A percentile compares a stretch with the other conserved stretches of the same genome.
Conservation (phyloP, 2,329 filamentous ascomycete species). For the Capronia epimyces region DNA sequence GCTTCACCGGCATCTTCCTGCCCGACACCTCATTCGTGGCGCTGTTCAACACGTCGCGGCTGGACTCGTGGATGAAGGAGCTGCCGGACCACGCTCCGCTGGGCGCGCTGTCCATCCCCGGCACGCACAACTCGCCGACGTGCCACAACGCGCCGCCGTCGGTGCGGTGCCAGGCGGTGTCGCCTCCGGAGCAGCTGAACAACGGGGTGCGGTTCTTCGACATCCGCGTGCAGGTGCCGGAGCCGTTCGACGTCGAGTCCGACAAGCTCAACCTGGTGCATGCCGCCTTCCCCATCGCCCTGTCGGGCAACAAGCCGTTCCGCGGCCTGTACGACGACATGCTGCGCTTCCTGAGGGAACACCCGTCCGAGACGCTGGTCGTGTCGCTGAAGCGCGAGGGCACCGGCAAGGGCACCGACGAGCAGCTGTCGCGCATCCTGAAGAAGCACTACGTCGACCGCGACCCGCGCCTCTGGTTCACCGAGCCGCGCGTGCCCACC, state of each 20-base stretch:
- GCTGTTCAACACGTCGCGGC: constrained; percentile 65
- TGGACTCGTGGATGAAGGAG: constrained; percentile 74
- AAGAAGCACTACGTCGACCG: constrained; percentile 63
- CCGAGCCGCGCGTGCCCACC: constrained; percentile 66
- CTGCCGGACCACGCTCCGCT: constrained; percentile 67
- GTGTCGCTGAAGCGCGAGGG: constrained; percentile 90
- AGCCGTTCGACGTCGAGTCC: constrained; percentile 52
- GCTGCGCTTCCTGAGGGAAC: constrained; percentile 67
- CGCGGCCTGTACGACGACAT: constrained; percentile 64
- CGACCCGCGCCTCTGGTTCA: constrained; percentile 65
- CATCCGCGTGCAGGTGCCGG: constrained; percentile 68
- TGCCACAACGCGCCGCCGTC: constrained; percentile 79
- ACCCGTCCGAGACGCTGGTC: constrained; percentile 77
- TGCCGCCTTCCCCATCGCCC: constrained; percentile 77
- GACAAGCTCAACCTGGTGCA: constrained; percentile 79
- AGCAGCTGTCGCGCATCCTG: constrained; percentile 69
- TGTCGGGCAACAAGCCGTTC: constrained; percentile 77
- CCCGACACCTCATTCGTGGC: constrained; percentile 49
- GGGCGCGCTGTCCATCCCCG: constrained; percentile 79
- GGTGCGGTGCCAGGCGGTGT: constrained; percentile 84
- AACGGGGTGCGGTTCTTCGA: constrained; percentile 95
- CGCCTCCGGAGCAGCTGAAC: constrained; percentile 68
- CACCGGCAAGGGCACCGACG: constrained; percentile 70
- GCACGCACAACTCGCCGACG: constrained; percentile 91
- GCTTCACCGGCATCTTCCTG: constrained; percentile 64